Evolutionary conservation across 169 alveolate species (phyloP).

Genomic region (Plasmodium coatneyi): DNA sequence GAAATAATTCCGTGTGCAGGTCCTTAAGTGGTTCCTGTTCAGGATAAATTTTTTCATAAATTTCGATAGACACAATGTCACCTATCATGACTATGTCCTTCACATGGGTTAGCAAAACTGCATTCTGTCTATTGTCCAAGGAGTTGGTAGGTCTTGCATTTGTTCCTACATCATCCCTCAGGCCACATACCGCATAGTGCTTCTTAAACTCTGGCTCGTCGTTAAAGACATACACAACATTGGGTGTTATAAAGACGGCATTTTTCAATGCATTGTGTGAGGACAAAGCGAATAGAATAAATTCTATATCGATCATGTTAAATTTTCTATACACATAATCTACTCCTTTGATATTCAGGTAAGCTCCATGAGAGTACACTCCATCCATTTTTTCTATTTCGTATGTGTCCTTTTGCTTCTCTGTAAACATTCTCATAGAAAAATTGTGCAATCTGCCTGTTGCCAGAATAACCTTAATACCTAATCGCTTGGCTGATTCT

Average conservation of each 20-base stretch:
- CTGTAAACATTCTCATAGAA: conserved; percentile 16
- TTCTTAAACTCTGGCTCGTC: not conserved
- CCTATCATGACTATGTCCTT: conserved; percentile 42
- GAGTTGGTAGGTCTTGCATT: not conserved
- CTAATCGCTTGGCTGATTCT: not conserved
- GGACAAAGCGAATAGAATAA: conserved; percentile 16
- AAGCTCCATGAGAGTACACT: conserved; percentile 47
- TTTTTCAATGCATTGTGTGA: conserved; percentile 3
- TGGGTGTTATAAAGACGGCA: conserved; percentile 23
- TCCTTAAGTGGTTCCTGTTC: conserved; percentile 5
- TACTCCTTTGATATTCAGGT: conserved; percentile 20
- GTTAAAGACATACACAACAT: conserved; percentile 16
- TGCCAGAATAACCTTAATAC: conserved; percentile 50
- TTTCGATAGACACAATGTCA: conserved; percentile 22
- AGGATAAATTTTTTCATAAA: conserved; percentile 11
- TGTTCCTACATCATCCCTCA: not conserved
- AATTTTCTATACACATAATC: conserved; percentile 12
- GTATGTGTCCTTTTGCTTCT: conserved; percentile 19
- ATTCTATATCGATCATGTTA: conserved; percentile 13
- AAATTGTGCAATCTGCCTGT: conserved; percentile 4
- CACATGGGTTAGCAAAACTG: conserved; percentile 6
- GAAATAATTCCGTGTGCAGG: not conserved
- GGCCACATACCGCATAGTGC: not conserved
- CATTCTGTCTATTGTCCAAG: not conserved
- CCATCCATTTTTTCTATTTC: conserved; percentile 35